phyloP scores from a whole-genome alignment of 345 rosid species.

The Pseudoturritis turrita region DNA sequence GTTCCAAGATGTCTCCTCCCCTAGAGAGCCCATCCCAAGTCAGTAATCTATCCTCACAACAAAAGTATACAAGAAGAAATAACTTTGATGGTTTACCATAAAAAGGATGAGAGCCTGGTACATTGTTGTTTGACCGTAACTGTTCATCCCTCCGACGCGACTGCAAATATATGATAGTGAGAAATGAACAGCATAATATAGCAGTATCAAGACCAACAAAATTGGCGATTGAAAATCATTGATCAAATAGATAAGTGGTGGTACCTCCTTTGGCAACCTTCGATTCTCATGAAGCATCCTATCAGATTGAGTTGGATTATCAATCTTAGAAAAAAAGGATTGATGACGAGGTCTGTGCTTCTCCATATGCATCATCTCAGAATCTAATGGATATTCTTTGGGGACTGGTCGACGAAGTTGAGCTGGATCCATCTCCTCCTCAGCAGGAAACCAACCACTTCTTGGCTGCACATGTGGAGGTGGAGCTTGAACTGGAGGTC shows the following conservation, averaged over 20 bases:
- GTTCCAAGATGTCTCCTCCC: constrained; percentile 52
- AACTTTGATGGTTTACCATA: constrained; percentile 49
- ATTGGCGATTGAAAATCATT: neutral
- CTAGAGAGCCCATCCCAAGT: constrained; percentile 38
- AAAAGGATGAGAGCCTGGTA: constrained; percentile 53
- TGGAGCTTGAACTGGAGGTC: constrained; percentile 59
- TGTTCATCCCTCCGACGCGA: constrained; percentile 41
- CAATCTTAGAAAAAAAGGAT: constrained; percentile 58
- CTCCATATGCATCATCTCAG: constrained; percentile 63
- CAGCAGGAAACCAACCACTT: constrained; percentile 71
- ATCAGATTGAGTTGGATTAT: constrained; percentile 59
- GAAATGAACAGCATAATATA: neutral
- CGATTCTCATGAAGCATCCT: constrained; percentile 73
- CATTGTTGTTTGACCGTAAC: constrained; percentile 45
- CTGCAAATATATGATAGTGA: constrained; percentile 43
- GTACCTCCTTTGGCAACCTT: constrained; percentile 80
- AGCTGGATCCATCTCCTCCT: constrained; percentile 83
- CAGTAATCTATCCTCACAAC: constrained; percentile 9
- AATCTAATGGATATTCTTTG: constrained; percentile 61
- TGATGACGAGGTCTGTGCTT: constrained; percentile 60
- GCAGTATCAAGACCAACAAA: neutral
- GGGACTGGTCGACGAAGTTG: constrained; percentile 52
- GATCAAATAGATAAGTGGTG: neutral
- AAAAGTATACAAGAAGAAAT: constrained; percentile 11
- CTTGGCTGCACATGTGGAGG: constrained; percentile 59